Evolutionary conservation across 305 asterid species (phyloP).

Genomic region (Stenogyne calaminthoides): DNA sequence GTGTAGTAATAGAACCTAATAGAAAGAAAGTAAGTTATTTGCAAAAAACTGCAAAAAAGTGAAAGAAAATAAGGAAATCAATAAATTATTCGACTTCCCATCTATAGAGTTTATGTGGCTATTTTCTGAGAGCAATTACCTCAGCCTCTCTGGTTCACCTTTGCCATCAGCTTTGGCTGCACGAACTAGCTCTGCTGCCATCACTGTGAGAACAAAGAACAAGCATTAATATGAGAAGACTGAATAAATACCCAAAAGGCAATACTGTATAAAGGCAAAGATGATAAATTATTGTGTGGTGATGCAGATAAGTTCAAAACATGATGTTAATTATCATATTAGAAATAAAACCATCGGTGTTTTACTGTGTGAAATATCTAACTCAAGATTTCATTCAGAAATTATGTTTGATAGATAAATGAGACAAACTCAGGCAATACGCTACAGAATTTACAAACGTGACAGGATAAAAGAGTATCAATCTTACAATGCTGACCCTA

Average conservation of each 20-base stretch:
- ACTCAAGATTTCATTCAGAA: too few relatives aligned
- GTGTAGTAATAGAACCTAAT: constrained; percentile 89
- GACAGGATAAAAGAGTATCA: background rate
- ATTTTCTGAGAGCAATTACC: constrained; percentile 43
- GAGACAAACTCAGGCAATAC: too few relatives aligned
- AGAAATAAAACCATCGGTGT: background rate
- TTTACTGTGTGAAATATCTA: too few relatives aligned
- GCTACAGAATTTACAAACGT: background rate
- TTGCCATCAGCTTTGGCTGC: constrained; percentile 60
- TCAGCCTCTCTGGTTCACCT: constrained; percentile 75
- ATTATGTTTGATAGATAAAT: too few relatives aligned
- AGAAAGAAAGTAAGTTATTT: constrained; percentile 28
- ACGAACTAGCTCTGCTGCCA: constrained; percentile 98
- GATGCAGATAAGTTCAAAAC: background rate
- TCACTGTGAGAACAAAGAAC: constrained; percentile 53
- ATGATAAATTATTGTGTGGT: background rate
- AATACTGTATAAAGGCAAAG: background rate
- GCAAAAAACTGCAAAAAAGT: background rate
- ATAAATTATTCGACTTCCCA: constrained; percentile 2
- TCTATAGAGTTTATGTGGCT: background rate
- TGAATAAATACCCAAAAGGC: background rate
- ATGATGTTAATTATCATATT: background rate
- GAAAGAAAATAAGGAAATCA: background rate
- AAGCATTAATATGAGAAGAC: constrained; percentile 8
- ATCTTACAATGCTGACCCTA: background rate